These are phyloP conservation scores for Cladosporium velox DNA, from an alignment of 2,329 filamentous ascomycete genomes.

Conservation along the genomic window DNA sequence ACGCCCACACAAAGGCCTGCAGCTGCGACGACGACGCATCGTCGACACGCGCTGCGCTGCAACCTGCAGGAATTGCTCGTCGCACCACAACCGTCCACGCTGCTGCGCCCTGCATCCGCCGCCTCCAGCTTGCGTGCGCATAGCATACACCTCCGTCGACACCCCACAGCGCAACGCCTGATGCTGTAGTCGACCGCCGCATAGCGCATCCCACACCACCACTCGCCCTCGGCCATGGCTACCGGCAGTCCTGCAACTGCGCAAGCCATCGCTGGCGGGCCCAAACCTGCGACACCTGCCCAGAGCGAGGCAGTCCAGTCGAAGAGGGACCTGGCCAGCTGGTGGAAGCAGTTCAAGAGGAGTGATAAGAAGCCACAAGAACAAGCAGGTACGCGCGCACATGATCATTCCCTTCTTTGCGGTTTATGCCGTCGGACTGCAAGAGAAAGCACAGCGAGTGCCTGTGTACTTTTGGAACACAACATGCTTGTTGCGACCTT, in stretches of 20 bases:
- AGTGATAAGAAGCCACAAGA: slow-evolving; percentile 64
- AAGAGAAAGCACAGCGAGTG: neutral
- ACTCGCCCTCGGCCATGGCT: slow-evolving; percentile 40
- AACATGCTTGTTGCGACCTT: neutral
- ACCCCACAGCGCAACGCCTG: slow-evolving; percentile 22
- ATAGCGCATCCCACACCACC: slow-evolving; percentile 21
- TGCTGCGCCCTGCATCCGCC: slow-evolving; percentile 23
- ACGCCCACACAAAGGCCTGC: slow-evolving; percentile 18
- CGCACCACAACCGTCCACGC: slow-evolving; percentile 15
- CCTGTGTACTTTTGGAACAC: neutral
- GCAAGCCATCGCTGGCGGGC: slow-evolving; percentile 46
- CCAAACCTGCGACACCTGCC: slow-evolving; percentile 48
- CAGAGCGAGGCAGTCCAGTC: slow-evolving; percentile 70
- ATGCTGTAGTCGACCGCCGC: slow-evolving; percentile 29
- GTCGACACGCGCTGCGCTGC: slow-evolving; percentile 4
- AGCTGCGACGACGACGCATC: slow-evolving; percentile 17
- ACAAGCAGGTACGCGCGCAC: slow-evolving; percentile 57
- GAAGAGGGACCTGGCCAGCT: slow-evolving; percentile 86
- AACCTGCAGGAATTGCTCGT: slow-evolving; percentile 8
- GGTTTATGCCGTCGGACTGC: neutral
- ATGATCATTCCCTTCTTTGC: neutral
- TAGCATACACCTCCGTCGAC: slow-evolving; percentile 12
- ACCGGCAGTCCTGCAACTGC: slow-evolving; percentile 43
- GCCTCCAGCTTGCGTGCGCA: slow-evolving; percentile 15
- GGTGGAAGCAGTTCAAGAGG: slow-evolving; percentile 94